Evolutionary conservation across 371 early-diverging fungal species (phyloP), one percentile per base, ranked within the genome.

Genomic region (Zychaea mexicana): DNA sequence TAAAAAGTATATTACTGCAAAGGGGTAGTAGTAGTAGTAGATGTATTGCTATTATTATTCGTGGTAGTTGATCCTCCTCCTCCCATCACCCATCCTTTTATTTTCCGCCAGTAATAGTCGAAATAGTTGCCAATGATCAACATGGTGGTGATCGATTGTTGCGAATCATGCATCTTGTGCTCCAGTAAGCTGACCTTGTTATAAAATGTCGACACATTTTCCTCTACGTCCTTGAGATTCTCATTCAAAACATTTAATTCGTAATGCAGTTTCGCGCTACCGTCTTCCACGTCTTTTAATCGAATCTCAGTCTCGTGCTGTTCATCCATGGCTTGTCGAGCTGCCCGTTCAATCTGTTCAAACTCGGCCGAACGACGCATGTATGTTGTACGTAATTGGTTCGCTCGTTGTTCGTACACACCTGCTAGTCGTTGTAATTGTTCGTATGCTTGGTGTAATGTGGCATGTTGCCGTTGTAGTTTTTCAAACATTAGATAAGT

Each of bases 121-220:
- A 82, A 78, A 57, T 78, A 82, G 32, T 82, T 82, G 24, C 78
- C 78, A 53, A 82, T 66, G 36, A 82, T 78, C 3, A 79, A 52
- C 72, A 82, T 76, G 17, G 83, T 79, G 0, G 78, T 79, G 27
- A 74, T 70, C 2, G 80, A 78, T 36, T 78, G 76, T 62, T 79
- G 77, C 0, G 78, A 74, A 52, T 78, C 75, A 61, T 74, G 73
- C 83, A 82, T 82, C 33, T 71, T 77, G 30, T 61, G 58, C n/a
- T 82, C 79, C 8, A 82, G 67, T 5, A 70, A 15, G 5, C 73
- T 73, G 2, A 82, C 72, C 32, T 82, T 82, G 19, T 69, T 62
- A 49, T 78, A 78, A 59, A 82, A 82, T 0, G 66, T 67, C 7
- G 70, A 68, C 6, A 82, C 79, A 55, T 77, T 78, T 17, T 82